Base-by-base conservation (phyloP, 2,329 filamentous ascomycete species). In the Cytospora paraplurivora region DNA sequence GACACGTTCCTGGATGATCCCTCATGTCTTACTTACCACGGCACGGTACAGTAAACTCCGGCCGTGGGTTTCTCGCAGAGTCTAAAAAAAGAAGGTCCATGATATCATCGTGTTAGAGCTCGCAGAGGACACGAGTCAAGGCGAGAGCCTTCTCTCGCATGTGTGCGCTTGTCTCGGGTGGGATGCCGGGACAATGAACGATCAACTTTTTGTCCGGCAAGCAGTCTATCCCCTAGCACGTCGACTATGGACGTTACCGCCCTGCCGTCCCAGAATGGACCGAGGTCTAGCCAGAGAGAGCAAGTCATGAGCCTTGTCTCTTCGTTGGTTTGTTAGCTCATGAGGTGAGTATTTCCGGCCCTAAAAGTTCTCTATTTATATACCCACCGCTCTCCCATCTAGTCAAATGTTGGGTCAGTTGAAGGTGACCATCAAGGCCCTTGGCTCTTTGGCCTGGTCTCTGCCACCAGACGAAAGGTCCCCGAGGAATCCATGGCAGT, bases 231-330 rank as follows among this genome's bases (percentile, higher is more conserved):
- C 41, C 47, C 8, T 41, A 33, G 38, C 59, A 53, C 51, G 37
- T 52, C 49, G 38, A 55, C 59, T 77, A 67, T 68, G 73, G 19
- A 69, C 66, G 61, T 71, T 74, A 54, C 54, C 58, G 54, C 59
- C 66, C 44, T 50, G 37, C 38, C 51, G 44, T 41, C 51, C 58
- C 44, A n/a, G 19, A 19, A 11, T 47, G n/a, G 44, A 4, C 21
- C 44, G n/a, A 19, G 44, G 44, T 21, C 44, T 47, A 19, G 44
- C 44, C 44, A 47, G 19, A 21, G 44, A 21, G 11, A 21, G 44
- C 44, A 10, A 47, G 11, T 21, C 17, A 11, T 21, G n/a, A n/a
- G 44, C 10, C 21, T 4, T 19, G 8, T 47, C 41, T 47, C 19
- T n/a, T 5, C n/a, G 6, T 3, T 21, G n/a, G 8, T 8, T n/a